phyloP scores from a whole-genome alignment of 352 stramenopile species.

The Halophytophthora batemanensis region DNA sequence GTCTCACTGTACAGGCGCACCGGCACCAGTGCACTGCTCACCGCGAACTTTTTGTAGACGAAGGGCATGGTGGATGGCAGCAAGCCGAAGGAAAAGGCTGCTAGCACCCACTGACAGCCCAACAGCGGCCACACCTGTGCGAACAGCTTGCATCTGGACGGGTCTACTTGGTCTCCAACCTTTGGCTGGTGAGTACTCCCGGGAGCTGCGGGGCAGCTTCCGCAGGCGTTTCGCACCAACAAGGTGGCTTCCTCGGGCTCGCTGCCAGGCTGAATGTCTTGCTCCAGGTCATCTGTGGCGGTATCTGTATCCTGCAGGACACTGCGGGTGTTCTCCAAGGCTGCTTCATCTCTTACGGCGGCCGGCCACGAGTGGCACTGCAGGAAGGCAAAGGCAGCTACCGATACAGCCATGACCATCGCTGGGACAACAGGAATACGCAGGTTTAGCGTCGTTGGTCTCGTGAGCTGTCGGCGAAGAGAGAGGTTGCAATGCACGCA shows the following conservation, averaged over 20 bases:
- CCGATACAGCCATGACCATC: constrained; percentile 48
- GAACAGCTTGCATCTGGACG: constrained; percentile 26
- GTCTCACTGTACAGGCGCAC: neutral
- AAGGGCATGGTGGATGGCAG: constrained; percentile 72
- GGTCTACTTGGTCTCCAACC: constrained; percentile 2
- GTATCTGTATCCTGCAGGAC: constrained; percentile 4
- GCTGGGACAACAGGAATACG: constrained; percentile 16
- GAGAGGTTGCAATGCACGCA: constrained; percentile 12
- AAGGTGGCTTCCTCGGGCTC: constrained; percentile 28
- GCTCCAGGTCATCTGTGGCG: constrained; percentile 1
- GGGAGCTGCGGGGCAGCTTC: constrained; percentile 11
- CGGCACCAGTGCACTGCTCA: constrained; percentile 19
- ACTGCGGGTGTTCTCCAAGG: neutral
- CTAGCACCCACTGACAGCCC: constrained; percentile 49
- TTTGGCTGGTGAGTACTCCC: too few species aligned
- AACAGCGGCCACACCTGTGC: constrained; percentile 47
- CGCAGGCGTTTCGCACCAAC: constrained; percentile 15
- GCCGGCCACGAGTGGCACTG: constrained; percentile 38
- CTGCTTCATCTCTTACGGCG: constrained; percentile 9
- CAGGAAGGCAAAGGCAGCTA: constrained; percentile 55
- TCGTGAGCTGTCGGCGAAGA: neutral
- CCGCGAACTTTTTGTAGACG: constrained; percentile 68
- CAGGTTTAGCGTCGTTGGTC: neutral
- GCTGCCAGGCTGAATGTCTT: constrained; percentile 1
- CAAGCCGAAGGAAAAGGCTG: constrained; percentile 61